Percentiles rank a stretch among this genome's conserved stretches.
Evolutionary conservation across 73 alveolate genomes (phyloP).

Genomic region (Tetrahymena borealis): DNA sequence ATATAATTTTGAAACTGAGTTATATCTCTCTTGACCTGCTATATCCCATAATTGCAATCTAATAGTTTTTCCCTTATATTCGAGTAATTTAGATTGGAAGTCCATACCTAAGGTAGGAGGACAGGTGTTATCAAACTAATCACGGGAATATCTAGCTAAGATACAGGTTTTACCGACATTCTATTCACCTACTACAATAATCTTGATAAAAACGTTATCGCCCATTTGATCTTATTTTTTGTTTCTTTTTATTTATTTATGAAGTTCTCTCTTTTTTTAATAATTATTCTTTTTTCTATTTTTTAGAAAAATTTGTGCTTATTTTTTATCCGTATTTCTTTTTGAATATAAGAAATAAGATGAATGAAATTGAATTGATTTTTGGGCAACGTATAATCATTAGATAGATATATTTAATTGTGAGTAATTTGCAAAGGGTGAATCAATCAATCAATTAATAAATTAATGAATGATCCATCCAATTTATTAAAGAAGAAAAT

Average conservation of each 20-base stretch:
- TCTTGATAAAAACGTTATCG: conserved; percentile 32
- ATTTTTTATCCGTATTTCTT: too few species aligned
- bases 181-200: conserved; percentile 38
- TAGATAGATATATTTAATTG: too few species aligned
- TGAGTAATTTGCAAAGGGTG: too few species aligned
- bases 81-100: conserved; percentile 26
- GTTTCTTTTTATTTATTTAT: not conserved
- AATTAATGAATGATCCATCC: too few species aligned
- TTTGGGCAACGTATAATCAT: too few species aligned
- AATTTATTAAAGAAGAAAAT: too few species aligned
- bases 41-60: conserved; percentile 44
- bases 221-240: conserved; percentile 16
- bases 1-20: conserved; percentile 36
- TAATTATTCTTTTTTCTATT: not conserved
- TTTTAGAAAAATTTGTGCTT: too few species aligned
- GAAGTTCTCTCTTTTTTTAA: not conserved
- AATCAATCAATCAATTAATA: too few species aligned
- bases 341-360: too few species aligned
- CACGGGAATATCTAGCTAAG: conserved; percentile 20
- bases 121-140: conserved; percentile 24
- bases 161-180: conserved; percentile 44
- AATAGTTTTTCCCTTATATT: conserved; percentile 31
- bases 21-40: conserved; percentile 40
- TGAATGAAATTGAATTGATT: too few species aligned
- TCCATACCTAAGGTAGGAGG: conserved; percentile 47